Evolutionary conservation across 2,329 filamentous ascomycete genomes (phyloP), one percentile per base, ranked within the genome.

Genomic region (Nigrospora oryzae): DNA sequence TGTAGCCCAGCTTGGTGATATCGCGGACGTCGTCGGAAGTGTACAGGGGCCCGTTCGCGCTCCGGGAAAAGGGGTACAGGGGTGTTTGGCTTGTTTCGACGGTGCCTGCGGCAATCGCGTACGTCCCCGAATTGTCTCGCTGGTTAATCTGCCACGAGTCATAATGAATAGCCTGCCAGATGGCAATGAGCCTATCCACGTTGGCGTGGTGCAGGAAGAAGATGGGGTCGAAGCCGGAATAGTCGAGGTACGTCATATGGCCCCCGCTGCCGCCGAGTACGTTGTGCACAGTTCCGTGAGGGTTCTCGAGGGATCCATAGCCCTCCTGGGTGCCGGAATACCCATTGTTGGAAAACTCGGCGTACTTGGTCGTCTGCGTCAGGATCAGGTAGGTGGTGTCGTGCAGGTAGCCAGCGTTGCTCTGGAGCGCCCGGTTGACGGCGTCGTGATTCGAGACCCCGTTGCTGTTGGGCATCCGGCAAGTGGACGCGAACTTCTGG

Each of bases 181-280:
- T 53, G 5, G 56, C 55, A n/a, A 49, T 43, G 42, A 58, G 42
- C 19, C 56, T 52, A 40, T 58, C 56, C 14, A 58, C 50, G 15
- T 56, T 51, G 13, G 45, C 49, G 45, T 40, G 46, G 19, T 56
- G 49, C 6, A 52, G 42, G 52, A 54, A 58, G 46, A 59, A 59
- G 15, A 59, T 52, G 3, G 56, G 53, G 31, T 59, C 57, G 36
- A 55, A 58, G 23, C 55, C 52, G 34, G 56, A 49, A 33, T 53
- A 55, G 15, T 52, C 45, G 15, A 58, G 49, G 30, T 46, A 50
- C 2, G 51, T 46, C 57, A 59, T 58, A 36, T 58, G 51, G 14
- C 56, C 56, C 30, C 45, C 37, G 14, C 38, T 11, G 19, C 48
- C 48, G 6, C 53, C 51, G 23, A 51, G 48, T 13, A 48, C 36